phyloP scores from a whole-genome alignment of 345 rosid genomes.

The Xanthoceras sorbifolium region DNA sequence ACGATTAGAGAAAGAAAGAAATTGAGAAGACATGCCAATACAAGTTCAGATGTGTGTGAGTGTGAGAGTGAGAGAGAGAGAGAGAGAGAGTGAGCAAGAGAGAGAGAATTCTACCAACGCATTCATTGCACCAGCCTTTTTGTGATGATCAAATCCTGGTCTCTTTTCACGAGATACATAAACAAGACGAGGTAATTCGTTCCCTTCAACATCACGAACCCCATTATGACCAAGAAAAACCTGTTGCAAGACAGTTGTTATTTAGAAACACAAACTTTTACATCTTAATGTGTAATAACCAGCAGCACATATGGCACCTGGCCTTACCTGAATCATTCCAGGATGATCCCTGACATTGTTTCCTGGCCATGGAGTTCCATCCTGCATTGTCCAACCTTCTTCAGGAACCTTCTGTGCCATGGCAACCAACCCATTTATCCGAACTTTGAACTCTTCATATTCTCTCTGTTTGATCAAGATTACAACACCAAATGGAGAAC shows the following conservation, averaged over 20 bases:
- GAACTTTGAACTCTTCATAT: slow-evolving; percentile 81
- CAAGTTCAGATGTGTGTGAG: neutral
- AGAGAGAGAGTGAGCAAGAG: neutral
- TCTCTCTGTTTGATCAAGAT: slow-evolving; percentile 57
- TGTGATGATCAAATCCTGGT: slow-evolving; percentile 91
- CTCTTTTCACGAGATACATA: slow-evolving; percentile 97
- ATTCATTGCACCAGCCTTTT: slow-evolving; percentile 96
- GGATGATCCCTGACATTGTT: slow-evolving; percentile 91
- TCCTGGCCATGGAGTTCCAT: slow-evolving; percentile 94
- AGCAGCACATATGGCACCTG: neutral
- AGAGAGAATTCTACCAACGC: slow-evolving; percentile 53
- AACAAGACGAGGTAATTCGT: slow-evolving; percentile 73
- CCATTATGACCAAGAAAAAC: slow-evolving; percentile 87
- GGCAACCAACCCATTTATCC: slow-evolving; percentile 76
- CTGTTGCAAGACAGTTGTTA: slow-evolving; percentile 29
- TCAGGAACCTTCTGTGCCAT: slow-evolving; percentile 91
- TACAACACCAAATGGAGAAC: neutral
- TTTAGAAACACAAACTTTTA: slow-evolving; percentile 13
- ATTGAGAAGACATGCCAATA: neutral
- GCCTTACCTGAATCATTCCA: slow-evolving; percentile 87
- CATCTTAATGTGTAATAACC: neutral
- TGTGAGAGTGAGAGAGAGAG: no score
- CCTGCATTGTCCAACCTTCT: slow-evolving; percentile 98
- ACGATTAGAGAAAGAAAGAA: slow-evolving; percentile 18
- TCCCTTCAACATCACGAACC: slow-evolving; percentile 67